phyloP scores from a whole-genome alignment of 2,329 filamentous ascomycete species.

The Phialophora chinensis region DNA sequence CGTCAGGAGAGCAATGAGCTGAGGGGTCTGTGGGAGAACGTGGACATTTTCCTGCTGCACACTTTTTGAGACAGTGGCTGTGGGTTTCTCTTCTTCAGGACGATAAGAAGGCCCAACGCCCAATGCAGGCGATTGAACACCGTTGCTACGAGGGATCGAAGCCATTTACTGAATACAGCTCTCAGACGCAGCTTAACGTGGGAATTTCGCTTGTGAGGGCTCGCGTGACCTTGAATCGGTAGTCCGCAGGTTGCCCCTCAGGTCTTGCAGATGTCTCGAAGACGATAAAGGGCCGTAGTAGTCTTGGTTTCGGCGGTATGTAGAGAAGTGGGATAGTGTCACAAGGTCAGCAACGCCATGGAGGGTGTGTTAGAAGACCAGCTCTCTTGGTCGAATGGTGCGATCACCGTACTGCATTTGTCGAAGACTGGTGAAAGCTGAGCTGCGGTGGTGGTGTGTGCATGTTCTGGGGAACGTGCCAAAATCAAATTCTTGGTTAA shows the following conservation, averaged over 20 bases:
- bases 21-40: slow-evolving; percentile 88
- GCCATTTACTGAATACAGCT: slow-evolving; percentile 30
- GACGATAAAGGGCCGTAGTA: neutral
- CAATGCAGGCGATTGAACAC: slow-evolving; percentile 53
- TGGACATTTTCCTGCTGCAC: slow-evolving; percentile 86
- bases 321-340: neutral
- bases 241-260: slow-evolving; percentile 1
- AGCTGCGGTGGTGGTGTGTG: neutral
- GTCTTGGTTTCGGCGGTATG: neutral
- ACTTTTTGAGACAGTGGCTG: slow-evolving; percentile 83
- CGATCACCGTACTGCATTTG: neutral
- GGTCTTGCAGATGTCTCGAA: neutral
- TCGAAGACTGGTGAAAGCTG: neutral
- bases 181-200: slow-evolving; percentile 10
- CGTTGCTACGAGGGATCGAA: slow-evolving; percentile 34
- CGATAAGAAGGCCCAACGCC: slow-evolving; percentile 80
- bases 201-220: slow-evolving; percentile 1
- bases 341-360: neutral
- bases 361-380: neutral
- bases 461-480: slow-evolving; percentile 6
- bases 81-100: slow-evolving; percentile 76
- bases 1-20: slow-evolving; percentile 97
- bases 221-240: slow-evolving; percentile 24
- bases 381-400: neutral
- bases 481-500: slow-evolving; percentile 8